Evolutionary conservation across 1,139 yeast species (phyloP).

Genomic region (Zygoascus meyerae): DNA sequence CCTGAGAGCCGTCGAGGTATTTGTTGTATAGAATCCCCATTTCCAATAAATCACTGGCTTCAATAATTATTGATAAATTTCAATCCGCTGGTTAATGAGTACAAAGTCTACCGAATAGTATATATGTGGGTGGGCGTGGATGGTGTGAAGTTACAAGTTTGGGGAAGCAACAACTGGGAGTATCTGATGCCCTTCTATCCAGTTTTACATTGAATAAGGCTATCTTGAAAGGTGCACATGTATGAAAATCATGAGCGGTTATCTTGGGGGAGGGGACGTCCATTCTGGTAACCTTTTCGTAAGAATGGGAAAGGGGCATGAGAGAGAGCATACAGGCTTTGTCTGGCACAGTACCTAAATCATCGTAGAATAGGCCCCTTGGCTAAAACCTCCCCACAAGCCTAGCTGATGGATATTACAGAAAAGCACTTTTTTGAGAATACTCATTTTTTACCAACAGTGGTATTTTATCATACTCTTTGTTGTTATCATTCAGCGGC

Average conservation of each 20-base stretch:
- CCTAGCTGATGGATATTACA: too few species aligned
- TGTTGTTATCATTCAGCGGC: too few species aligned
- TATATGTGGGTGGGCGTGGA: constrained; percentile 1
- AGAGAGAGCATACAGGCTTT: too few species aligned
- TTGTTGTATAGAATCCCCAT: constrained; percentile 36
- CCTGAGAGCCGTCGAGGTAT: constrained; percentile 28
- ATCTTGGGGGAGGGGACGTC: neutral
- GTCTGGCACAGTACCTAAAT: too few species aligned
- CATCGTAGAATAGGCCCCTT: too few species aligned
- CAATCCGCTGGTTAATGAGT: too few species aligned
- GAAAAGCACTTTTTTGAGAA: too few species aligned
- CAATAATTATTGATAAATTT: too few species aligned
- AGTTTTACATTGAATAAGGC: too few species aligned
- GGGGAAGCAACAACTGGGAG: neutral
- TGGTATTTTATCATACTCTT: too few species aligned
- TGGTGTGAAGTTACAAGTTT: neutral
- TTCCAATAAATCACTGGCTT: neutral
- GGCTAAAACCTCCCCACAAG: too few species aligned
- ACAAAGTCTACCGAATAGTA: neutral
- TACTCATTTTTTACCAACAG: too few species aligned
- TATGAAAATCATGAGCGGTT: neutral
- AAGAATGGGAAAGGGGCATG: neutral
- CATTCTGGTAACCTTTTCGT: neutral
- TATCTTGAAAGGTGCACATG: constrained; percentile 20
- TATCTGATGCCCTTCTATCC: neutral